Evolutionary conservation across 140 eudicot genomes (phyloP).

Genomic region (Oenanthe javanica): DNA sequence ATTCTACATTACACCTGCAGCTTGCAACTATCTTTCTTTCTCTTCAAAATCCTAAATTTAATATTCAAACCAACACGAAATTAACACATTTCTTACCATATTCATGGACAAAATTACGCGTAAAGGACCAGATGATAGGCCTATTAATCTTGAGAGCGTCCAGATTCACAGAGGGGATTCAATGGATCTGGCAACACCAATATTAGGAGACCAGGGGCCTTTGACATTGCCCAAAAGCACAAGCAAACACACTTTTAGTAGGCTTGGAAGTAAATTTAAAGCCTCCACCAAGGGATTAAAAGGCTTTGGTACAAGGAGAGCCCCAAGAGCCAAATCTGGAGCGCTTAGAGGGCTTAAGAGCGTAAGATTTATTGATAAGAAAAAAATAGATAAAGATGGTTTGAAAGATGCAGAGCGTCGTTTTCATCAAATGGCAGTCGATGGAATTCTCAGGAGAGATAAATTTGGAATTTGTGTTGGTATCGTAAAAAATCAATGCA

Average conservation of each 20-base stretch:
- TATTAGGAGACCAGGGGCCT: not conserved
- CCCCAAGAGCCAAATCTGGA: slow-evolving; percentile 58
- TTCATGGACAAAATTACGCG: not conserved
- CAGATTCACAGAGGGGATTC: slow-evolving; percentile 40
- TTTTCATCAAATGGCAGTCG: slow-evolving; percentile 41
- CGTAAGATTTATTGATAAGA: slow-evolving; percentile 77
- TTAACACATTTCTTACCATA: not conserved
- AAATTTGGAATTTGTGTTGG: slow-evolving; percentile 93
- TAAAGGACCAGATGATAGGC: slow-evolving; percentile 20
- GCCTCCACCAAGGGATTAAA: slow-evolving; percentile 19
- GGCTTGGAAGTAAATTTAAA: slow-evolving; percentile 24
- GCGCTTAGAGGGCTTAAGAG: slow-evolving; percentile 75
- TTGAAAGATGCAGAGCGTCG: slow-evolving; percentile 83
- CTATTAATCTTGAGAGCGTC: slow-evolving; percentile 39
- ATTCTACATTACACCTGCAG: not conserved
- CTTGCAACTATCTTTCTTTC: slow-evolving; percentile 10
- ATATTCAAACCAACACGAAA: not conserved
- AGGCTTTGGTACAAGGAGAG: slow-evolving; percentile 29
- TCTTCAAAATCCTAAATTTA: not conserved
- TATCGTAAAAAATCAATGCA: slow-evolving; percentile 8
- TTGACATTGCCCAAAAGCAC: not conserved
- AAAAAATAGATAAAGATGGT: slow-evolving; percentile 61
- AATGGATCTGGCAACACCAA: slow-evolving; percentile 3
- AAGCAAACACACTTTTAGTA: slow-evolving; percentile 17
- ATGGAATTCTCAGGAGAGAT: slow-evolving; percentile 64